Evolutionary conservation across 179 eudicot species (phyloP).

Genomic region (Sideroxylon spinosum): DNA sequence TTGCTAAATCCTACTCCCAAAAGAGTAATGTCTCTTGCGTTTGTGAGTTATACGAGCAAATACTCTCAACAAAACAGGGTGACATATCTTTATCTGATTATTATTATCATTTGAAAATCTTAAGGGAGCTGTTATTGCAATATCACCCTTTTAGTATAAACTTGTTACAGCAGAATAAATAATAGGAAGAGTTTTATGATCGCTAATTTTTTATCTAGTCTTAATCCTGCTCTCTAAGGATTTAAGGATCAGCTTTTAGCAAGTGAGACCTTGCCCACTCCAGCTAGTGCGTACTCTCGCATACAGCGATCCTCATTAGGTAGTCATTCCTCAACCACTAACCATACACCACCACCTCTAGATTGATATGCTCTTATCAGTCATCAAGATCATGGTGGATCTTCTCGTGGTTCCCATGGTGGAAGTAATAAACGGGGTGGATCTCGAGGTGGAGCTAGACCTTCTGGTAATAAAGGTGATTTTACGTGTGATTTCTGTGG

Average conservation of each 20-base stretch:
- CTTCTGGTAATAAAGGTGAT: not conserved
- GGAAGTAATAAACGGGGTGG: not conserved
- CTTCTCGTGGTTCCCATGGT: not conserved
- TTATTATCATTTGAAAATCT: not conserved
- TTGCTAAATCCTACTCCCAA: too few relatives aligned
- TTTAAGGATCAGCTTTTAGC: not conserved
- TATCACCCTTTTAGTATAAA: not conserved
- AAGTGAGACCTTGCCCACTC: not conserved
- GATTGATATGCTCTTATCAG: too few relatives aligned
- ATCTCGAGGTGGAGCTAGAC: not conserved
- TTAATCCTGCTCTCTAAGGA: not conserved
- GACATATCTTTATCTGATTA: not conserved
- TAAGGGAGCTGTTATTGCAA: not conserved
- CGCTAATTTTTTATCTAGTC: not conserved
- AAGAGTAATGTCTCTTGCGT: too few relatives aligned
- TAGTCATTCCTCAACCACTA: not conserved
- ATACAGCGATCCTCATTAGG: not conserved
- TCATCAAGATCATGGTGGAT: too few relatives aligned
- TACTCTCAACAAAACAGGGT: too few relatives aligned
- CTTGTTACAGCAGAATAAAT: not conserved
- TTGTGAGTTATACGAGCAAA: too few relatives aligned
- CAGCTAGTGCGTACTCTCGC: not conserved
- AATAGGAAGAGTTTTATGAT: not conserved
- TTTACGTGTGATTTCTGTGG: not conserved
- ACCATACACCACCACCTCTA: not conserved